Evolutionary conservation across 805 yeast genomes (phyloP).

Genomic region (Suhomyces emberorum): DNA sequence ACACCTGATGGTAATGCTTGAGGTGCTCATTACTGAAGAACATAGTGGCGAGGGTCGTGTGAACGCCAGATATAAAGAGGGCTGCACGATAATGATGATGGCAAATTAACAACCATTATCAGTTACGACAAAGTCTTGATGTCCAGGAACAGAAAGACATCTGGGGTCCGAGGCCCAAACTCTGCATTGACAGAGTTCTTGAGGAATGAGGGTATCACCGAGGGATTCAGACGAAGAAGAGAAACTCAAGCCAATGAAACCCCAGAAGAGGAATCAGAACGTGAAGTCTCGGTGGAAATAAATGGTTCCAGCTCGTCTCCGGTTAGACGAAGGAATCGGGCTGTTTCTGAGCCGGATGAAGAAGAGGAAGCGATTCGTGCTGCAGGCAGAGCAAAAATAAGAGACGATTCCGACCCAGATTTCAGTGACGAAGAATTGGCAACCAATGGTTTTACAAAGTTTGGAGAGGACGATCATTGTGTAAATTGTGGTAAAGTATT

Average conservation of each 20-base stretch:
- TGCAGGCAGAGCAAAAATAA: constrained; percentile 41
- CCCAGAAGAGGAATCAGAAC: constrained; percentile 20
- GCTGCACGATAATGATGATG: not conserved
- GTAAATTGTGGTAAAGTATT: constrained; percentile 60
- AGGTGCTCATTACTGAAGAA: too few relatives aligned
- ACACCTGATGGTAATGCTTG: too few relatives aligned
- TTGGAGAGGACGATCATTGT: constrained; percentile 59
- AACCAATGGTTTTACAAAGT: constrained; percentile 24
- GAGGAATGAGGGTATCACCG: constrained; percentile 87
- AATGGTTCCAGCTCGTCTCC: not conserved
- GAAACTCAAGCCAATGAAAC: constrained; percentile 9
- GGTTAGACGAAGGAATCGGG: not conserved
- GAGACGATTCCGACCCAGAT: constrained; percentile 36
- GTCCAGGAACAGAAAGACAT: constrained; percentile 5
- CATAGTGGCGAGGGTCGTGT: too few relatives aligned
- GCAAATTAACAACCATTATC: not conserved
- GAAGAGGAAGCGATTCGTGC: constrained; percentile 30
- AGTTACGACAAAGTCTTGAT: not conserved
- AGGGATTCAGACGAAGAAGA: constrained; percentile 54
- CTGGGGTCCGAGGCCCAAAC: constrained; percentile 58
- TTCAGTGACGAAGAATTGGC: constrained; percentile 21
- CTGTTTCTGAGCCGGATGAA: constrained; percentile 11
- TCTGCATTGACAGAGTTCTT: constrained; percentile 89
- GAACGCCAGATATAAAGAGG: too few relatives aligned
- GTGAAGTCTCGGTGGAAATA: not conserved